A percentile compares a stretch with the other conserved stretches of the same genome.
Conservation (phyloP, 2,329 filamentous ascomycete species). For the Trichoderma sp. region DNA sequence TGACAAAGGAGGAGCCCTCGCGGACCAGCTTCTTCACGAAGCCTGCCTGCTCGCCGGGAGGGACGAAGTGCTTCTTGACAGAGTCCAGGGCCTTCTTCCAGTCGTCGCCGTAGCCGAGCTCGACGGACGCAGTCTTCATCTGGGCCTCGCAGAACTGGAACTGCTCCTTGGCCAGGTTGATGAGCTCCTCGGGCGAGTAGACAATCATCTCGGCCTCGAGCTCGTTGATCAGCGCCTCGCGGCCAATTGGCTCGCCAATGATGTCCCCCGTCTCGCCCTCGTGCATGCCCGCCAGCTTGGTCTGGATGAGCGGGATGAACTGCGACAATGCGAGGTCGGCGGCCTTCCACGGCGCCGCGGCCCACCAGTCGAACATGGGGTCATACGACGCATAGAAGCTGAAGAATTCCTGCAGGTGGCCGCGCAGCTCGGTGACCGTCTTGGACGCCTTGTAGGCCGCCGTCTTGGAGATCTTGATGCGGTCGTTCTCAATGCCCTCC, state of each 20-base stretch:
- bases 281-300: conserved; percentile 50
- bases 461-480: conserved; percentile 45
- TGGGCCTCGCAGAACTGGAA: conserved; percentile 60
- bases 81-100: conserved; percentile 60
- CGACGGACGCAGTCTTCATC: conserved; percentile 54
- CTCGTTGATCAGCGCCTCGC: conserved; percentile 54
- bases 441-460: conserved; percentile 53
- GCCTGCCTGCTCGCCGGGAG: conserved; percentile 56
- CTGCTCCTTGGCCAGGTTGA: conserved; percentile 54
- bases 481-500: conserved; percentile 41
- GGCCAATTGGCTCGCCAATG: conserved; percentile 60
- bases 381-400: conserved; percentile 60
- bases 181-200: conserved; percentile 60
- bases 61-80: conserved; percentile 59
- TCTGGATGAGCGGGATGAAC: conserved; percentile 45
- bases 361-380: conserved; percentile 62
- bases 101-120: conserved; percentile 52
- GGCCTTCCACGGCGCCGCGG: conserved; percentile 48
- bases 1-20: conserved; percentile 58
- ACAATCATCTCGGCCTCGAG: conserved; percentile 61
- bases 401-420: conserved; percentile 51
- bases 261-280: conserved; percentile 53
- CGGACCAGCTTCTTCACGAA: conserved; percentile 56
- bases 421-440: conserved; percentile 46
- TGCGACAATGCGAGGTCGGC: conserved; percentile 44